phyloP scores from a whole-genome alignment of 139 green algal genomes.

The Coelastrella sp. region DNA sequence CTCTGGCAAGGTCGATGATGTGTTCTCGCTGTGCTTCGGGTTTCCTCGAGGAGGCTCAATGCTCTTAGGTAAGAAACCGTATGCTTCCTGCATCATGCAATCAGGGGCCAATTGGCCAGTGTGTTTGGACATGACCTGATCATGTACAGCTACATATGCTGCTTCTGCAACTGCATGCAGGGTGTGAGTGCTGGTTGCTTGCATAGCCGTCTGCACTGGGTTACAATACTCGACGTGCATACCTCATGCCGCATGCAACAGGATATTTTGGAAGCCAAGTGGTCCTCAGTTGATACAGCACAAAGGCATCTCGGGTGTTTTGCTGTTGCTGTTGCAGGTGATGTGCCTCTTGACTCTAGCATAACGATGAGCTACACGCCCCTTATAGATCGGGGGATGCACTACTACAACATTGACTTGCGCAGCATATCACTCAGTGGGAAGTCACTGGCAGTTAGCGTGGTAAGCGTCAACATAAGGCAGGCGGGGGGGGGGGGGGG shows the following conservation, averaged over 20 bases:
- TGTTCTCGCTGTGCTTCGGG: constrained; percentile 94
- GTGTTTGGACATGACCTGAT: neutral
- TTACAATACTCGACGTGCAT: neutral
- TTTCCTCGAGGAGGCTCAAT: constrained; percentile 63
- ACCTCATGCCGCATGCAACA: neutral
- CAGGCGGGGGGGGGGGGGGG: too few relatives aligned
- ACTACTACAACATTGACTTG: constrained; percentile 92
- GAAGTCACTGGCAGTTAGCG: neutral
- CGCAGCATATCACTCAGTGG: constrained; percentile 74
- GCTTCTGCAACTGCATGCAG: too few relatives aligned
- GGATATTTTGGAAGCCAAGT: neutral
- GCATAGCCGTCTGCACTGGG: too few relatives aligned
- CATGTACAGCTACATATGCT: too few relatives aligned
- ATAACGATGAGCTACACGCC: constrained; percentile 74
- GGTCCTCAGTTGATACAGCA: neutral
- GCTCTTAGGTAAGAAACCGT: constrained; percentile 56
- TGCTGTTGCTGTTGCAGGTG: constrained; percentile 49
- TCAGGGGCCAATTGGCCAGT: neutral
- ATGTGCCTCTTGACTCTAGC: constrained; percentile 43
- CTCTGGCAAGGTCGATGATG: constrained; percentile 75
- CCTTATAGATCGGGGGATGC: constrained; percentile 55
- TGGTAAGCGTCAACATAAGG: neutral
- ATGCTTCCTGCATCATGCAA: neutral
- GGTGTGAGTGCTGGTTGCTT: too few relatives aligned
- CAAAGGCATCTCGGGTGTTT: too few relatives aligned